These are phyloP conservation scores for Acidomyces sp. DNA, from an alignment of 495 filamentous ascomycete species.

Conservation along the genomic window DNA sequence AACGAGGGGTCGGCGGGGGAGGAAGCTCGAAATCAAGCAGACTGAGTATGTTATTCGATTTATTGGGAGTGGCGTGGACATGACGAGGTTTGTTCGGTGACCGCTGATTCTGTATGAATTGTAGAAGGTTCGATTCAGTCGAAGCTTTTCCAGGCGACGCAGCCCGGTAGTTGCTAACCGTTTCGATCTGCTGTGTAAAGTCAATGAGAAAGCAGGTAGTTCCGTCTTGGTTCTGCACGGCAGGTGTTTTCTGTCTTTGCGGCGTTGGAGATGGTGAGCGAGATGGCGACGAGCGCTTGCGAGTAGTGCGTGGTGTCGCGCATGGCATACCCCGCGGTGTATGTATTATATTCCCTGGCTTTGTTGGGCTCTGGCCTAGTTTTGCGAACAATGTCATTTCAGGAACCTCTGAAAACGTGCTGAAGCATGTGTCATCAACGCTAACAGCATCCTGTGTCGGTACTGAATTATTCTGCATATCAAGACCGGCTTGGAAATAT, in stretches of 20 bases:
- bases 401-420: conserved; percentile 73
- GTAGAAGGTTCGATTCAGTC: conserved; percentile 34
- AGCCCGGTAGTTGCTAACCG: conserved; percentile 27
- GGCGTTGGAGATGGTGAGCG: conserved; percentile 49
- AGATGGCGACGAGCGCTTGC: conserved; percentile 29
- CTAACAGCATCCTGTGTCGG: conserved; percentile 3
- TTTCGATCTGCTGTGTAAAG: conserved; percentile 66
- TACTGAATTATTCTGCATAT: conserved; percentile 6
- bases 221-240: conserved; percentile 32
- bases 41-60: conserved; percentile 38
- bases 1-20: conserved; percentile 76
- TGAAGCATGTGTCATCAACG: conserved; percentile 73
- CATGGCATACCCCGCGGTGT: conserved; percentile 24
- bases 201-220: conserved; percentile 71
- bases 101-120: conserved; percentile 33
- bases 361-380: conserved; percentile 46
- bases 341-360: conserved; percentile 22
- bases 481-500: conserved; percentile 14
- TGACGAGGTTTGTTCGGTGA: conserved; percentile 24
- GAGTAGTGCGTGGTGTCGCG: conserved; percentile 28
- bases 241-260: conserved; percentile 28
- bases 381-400: conserved; percentile 79
- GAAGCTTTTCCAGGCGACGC: conserved; percentile 33
- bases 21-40: conserved; percentile 91
- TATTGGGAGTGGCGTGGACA: conserved; percentile 35